Conservation (phyloP, 2,329 filamentous ascomycete species). For the Sclerotinia borealis region DNA sequence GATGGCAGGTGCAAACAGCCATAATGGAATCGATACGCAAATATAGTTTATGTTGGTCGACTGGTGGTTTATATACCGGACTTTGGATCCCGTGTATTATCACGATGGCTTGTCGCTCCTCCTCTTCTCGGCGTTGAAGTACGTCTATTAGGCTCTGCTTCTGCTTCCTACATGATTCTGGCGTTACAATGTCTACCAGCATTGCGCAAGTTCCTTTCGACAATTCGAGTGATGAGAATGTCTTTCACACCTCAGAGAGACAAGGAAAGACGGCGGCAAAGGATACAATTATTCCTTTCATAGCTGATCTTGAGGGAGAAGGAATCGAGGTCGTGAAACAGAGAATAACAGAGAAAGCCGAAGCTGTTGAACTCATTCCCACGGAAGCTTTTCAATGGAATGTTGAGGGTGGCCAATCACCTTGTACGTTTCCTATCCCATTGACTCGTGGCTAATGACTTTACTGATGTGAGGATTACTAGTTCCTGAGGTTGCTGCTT, state of each 20-base stretch:
- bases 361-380: background rate
- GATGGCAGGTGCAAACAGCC: background rate
- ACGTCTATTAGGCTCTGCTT: background rate
- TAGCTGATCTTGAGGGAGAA: background rate
- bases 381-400: background rate
- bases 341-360: background rate
- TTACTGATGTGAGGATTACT: background rate
- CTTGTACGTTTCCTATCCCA: background rate
- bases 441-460: no score
- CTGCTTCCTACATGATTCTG: no score
- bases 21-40: background rate
- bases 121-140: background rate
- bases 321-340: background rate
- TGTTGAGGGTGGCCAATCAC: background rate
- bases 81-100: background rate
- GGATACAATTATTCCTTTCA: background rate
- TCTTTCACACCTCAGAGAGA: no score
- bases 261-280: background rate
- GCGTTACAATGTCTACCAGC: background rate
- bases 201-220: background rate
- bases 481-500: slow-evolving; percentile 3
- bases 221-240: background rate
- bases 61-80: background rate
- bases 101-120: background rate
- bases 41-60: background rate